Base-by-base conservation (phyloP, 2,329 filamentous ascomycete species). In the Aspergillus uvarum region DNA sequence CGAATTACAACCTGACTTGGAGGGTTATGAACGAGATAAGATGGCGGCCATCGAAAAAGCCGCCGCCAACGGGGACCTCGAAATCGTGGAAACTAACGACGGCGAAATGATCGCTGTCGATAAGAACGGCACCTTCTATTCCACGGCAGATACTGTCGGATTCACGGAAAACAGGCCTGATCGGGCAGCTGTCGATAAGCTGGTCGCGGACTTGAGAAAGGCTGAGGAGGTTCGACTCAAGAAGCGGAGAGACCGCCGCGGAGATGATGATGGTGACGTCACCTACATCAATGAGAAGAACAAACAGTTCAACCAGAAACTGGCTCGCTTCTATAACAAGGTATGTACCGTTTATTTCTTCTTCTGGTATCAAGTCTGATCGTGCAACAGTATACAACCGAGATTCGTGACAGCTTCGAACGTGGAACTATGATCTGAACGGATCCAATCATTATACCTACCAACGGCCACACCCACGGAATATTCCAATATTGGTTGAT, bases 241-340 rank as follows among this genome's bases (percentile, higher is more conserved):
- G 84, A 96, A 96, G 81, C 84, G 92, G 69, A 88, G 86, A 74
- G 91, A 96, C 66, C 84, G 92, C 74, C 85, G 88, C 74, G 89
- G 88, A 63, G 92, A 93, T 60, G 92, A 96, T 64, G 90, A 93
- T 51, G 89, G 87, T 29, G 95, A 99, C 77, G 90, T 98, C 69
- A 98, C 94, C 7, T 98, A 96, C 79, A 99, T 99, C 85, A 99
- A 99, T 80, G 92, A 97, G 80, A 97, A 99, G 89, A 99, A 99
- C 83, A 98, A 98, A 83, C 92, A 97, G 83, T 99, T 99, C 82
- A 99, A 99, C 86, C 88, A 96, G 81, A 98, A 99, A 81, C 82
- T 99, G 76, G 83, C 89, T 56, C 84, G 95, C 67, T 99, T 98
- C 81, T 99, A 99, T 79, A 95, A 99, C 80, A 96, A 96, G 79